Evolutionary conservation across 495 filamentous ascomycete species (phyloP), one percentile per base, ranked within the genome.

Genomic region (Hypoxylon intermedium): DNA sequence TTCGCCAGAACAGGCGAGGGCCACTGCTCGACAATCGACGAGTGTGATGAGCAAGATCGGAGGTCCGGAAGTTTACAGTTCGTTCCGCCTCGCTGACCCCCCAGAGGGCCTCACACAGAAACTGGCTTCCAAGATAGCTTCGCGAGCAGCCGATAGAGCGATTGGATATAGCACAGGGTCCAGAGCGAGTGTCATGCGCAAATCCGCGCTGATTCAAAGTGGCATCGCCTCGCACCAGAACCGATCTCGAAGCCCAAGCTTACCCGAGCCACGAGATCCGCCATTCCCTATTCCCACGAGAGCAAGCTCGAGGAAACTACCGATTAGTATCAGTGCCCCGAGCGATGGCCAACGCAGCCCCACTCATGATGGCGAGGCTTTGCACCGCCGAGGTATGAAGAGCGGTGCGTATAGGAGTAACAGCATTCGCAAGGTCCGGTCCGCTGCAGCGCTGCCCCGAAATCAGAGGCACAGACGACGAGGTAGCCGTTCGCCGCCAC

Each of bases 201-300:
- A 77, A 54, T 73, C 89, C 34, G 88, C 90, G 15, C 81, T 93
- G 77, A 89, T 93, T 49, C 85, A 91, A 47, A 94, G 77, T 63
- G 91, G 89, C 24, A 85, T 90, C 37, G 82, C 82, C 41, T 85
- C 85, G 5, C 90, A 96, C 62, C 79, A 86, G 53, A 76, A 74
- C 40, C 87, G 89, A 26, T 75, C 85, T 6, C 82, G 89, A 31
- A 96, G 88, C 68, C 89, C 91, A 1, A 95, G 91, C 60, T 76
- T 91, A 20, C 85, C 60, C 78, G 89, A 80, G 61, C 79, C 62
- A 70, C 77, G 56, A 44, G 82, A 84, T 55, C 91, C 91, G 18
- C 91, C 91, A 6, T 96, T 96, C 78, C 92, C 95, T 0, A 93
- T 98, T 6, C 94, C 94, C 3, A 89, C 87, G 9, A 82, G 94